Percentiles rank a stretch among this genome's conserved stretches.
Conservation (phyloP, 345 rosid species). For the Linum tenue region DNA sequence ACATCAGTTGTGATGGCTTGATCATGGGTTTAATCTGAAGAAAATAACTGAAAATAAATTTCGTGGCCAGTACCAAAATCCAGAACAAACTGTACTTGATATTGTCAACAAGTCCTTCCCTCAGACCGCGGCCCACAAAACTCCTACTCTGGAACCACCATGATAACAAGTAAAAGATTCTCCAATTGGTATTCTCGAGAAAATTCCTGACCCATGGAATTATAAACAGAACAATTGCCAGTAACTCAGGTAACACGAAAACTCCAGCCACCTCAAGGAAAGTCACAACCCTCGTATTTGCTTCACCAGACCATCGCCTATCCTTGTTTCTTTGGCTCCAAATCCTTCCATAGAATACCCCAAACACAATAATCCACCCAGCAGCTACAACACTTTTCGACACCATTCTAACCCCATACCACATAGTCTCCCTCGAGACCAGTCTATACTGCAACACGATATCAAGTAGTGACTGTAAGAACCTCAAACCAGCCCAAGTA, state of each 20-base stretch:
- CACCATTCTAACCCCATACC: slow-evolving; percentile 66
- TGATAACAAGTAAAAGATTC: slow-evolving; percentile 43
- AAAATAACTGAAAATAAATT: slow-evolving; percentile 71
- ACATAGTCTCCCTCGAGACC: slow-evolving; percentile 53
- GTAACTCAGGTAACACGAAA: slow-evolving; percentile 60
- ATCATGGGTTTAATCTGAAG: slow-evolving; percentile 76
- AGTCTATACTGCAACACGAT: slow-evolving; percentile 81
- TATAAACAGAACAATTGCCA: slow-evolving; percentile 57
- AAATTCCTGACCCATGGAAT: slow-evolving; percentile 80
- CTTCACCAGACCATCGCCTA: slow-evolving; percentile 49
- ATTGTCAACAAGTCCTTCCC: slow-evolving; percentile 80
- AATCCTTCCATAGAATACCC: slow-evolving; percentile 62
- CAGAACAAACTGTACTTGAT: slow-evolving; percentile 70
- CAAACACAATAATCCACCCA: slow-evolving; percentile 69
- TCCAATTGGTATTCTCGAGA: slow-evolving; percentile 63
- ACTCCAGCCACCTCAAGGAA: slow-evolving; percentile 63
- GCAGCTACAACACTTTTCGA: slow-evolving; percentile 56
- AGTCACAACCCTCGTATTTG: slow-evolving; percentile 39
- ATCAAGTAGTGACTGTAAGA: slow-evolving; percentile 68
- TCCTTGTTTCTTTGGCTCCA: slow-evolving; percentile 70
- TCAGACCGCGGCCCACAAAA: slow-evolving; percentile 81
- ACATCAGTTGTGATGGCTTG: slow-evolving; percentile 53
- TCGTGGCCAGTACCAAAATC: slow-evolving; percentile 45
- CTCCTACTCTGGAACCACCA: slow-evolving; percentile 87
- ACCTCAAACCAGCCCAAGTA: slow-evolving; percentile 66